Percentiles rank a stretch among this genome's conserved stretches.
Conservation (phyloP, 225 moss, liverwort and hornwort species). For the Polytrichum commune region DNA sequence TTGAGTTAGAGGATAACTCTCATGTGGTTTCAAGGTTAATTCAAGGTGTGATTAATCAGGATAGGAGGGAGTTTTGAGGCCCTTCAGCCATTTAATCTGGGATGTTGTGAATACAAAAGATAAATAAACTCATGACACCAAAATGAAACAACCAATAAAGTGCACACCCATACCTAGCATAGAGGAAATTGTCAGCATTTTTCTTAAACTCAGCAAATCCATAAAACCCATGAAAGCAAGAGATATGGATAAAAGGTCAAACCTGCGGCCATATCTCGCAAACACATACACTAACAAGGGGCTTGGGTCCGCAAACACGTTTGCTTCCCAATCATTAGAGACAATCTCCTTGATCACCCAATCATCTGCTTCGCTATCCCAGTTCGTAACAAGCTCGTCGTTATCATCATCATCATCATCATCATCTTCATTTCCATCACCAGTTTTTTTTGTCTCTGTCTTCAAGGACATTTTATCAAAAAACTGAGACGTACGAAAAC, state of each 20-base stretch:
- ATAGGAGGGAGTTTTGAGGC: no score
- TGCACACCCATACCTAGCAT: no score
- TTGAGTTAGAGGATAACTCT: no score
- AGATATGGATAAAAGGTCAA: not conserved
- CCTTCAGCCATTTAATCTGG: no score
- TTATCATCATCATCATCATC: constrained; percentile 26
- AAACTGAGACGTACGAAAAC: constrained; percentile 58
- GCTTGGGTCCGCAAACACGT: constrained; percentile 41
- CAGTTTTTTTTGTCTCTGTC: constrained; percentile 21
- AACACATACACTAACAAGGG: constrained; percentile 57
- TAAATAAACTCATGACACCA: no score
- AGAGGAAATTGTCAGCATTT: no score
- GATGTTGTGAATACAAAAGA: no score
- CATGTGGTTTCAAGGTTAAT: no score
- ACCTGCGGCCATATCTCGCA: constrained; percentile 68
- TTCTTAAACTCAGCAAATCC: no score
- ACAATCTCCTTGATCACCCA: constrained; percentile 58
- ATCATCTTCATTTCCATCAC: constrained; percentile 21
- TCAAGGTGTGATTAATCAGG: no score
- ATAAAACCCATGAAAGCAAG: not conserved
- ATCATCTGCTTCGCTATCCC: constrained; percentile 54
- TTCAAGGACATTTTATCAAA: constrained; percentile 54
- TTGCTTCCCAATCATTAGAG: constrained; percentile 36
- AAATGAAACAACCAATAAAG: no score
- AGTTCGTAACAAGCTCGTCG: constrained; percentile 35